Percentiles rank a stretch among this genome's conserved stretches.
Evolutionary conservation across 148 eudicot genomes (phyloP).

Genomic region (Rhododendron ovatum): DNA sequence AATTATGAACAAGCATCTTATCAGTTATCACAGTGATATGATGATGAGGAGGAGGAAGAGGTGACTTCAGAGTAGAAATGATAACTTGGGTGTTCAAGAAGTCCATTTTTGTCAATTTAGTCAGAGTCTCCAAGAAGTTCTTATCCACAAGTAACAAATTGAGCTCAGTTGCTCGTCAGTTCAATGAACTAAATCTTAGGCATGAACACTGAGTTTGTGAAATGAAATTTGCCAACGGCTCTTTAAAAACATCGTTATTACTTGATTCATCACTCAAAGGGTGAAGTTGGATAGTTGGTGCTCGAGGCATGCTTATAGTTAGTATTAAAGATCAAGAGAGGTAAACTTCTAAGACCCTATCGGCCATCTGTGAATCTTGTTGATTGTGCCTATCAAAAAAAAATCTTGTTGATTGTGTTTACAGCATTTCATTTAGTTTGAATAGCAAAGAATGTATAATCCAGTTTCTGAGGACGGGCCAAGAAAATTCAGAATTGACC

Average conservation of each 20-base stretch:
- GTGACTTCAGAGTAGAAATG: background rate
- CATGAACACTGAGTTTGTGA: background rate
- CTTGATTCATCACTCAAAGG: background rate
- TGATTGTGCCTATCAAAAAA: background rate
- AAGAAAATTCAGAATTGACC: background rate
- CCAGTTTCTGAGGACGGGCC: background rate
- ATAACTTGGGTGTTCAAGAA: background rate
- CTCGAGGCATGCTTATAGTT: background rate
- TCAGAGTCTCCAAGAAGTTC: background rate
- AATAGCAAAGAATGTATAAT: background rate
- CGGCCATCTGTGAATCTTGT: background rate
- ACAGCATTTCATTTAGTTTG: background rate
- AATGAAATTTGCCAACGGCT: background rate
- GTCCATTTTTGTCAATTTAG: background rate
- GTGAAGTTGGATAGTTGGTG: background rate
- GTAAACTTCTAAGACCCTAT: background rate
- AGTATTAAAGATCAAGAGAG: background rate
- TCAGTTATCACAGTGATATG: background rate
- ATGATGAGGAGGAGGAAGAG: background rate
- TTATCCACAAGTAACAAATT: background rate
- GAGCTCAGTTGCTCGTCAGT: background rate
- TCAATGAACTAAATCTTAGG: background rate
- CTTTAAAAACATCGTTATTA: background rate
- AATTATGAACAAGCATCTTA: background rate
- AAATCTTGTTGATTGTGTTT: background rate